Conservation (phyloP, 2,329 filamentous ascomycete genomes). For the Teratosphaeria zuluensis region DNA sequence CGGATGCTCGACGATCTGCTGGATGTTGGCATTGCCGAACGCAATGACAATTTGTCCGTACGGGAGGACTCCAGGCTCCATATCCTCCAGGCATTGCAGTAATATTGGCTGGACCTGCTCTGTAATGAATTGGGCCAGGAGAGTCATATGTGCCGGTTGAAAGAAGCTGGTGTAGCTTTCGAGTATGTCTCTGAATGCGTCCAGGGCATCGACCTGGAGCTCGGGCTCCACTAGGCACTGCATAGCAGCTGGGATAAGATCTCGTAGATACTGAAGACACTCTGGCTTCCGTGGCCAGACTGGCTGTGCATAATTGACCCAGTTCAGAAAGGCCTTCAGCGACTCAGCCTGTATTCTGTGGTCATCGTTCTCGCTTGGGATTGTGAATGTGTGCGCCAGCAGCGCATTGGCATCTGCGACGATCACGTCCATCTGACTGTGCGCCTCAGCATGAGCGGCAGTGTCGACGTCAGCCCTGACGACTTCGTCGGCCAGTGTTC, state of each 20-base stretch:
- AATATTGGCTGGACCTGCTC: conserved; percentile 36
- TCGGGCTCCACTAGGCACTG: conserved; percentile 49
- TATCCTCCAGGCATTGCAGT: conserved; percentile 47
- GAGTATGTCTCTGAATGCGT: conserved; percentile 55
- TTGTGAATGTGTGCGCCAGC: conserved; percentile 22
- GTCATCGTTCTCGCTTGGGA: background rate
- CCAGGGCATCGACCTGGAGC: conserved; percentile 51
- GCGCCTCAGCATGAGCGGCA: conserved; percentile 10
- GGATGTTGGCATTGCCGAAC: conserved; percentile 57
- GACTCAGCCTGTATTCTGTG: conserved; percentile 15
- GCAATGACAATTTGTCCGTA: conserved; percentile 59
- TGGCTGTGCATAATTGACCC: conserved; percentile 64
- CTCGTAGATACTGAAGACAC: conserved; percentile 50
- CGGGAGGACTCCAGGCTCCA: conserved; percentile 47
- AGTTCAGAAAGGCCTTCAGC: conserved; percentile 39
- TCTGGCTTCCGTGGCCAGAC: conserved; percentile 48
- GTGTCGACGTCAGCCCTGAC: conserved; percentile 50
- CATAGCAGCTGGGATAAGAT: conserved; percentile 51
- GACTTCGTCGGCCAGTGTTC: conserved; percentile 55
- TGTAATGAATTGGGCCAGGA: conserved; percentile 50
- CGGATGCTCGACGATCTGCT: conserved; percentile 46
- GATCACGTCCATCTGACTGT: conserved; percentile 41
- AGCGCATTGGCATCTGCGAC: conserved; percentile 42
- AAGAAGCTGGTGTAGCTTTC: conserved; percentile 57
- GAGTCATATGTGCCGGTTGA: conserved; percentile 46